Base-by-base conservation (phyloP, 1,284 basidiomycete species). In the Ustilago tritici region DNA sequence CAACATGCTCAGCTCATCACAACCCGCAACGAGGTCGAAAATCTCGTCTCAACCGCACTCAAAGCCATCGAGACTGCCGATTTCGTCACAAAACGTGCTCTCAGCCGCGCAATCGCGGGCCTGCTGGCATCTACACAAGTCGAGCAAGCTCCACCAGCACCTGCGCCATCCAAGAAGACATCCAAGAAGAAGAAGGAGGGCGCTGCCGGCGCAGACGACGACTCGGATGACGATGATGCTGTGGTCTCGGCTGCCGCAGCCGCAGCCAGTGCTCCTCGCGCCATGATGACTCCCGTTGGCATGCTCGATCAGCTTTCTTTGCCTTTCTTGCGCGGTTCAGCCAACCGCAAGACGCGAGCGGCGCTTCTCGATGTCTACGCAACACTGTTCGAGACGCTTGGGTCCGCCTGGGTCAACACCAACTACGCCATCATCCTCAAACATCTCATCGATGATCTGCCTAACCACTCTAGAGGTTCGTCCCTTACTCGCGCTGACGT, bases 331-430 rank as follows among this genome's bases (percentile, higher is more conserved):
- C 93, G 92, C 81, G 88, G 90, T 7, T 89, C 91, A 1, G 61
- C 82, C 28, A 67, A 68, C n/a, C 90, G 93, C 60, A 92, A 92
- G 86, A 90, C 91, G 1, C 90, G 92, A 28, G 91, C 94, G 46
- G 95, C 94, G 6, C 90, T 98, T 38, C 92, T 98, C 83, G 94
- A 97, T 80, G 92, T 94, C 77, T 98, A 98, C 82, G 90, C 91
- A 2, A 90, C 92, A 0, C 87, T 97, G 1, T 89, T 98, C 64
- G 90, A 90, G 0, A 88, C 89, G 8, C 91, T 98, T 6, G 96
- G 95, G 0, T 74, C 91, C 0, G 85, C 87, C 0, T 99, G 94
- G 86, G 91, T 95, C 49, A 95, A 98, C 84, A 86, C 88, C 34
- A 93, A 96, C 85, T 99, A 97, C 81, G 88, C 90, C 11, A 88